A percentile compares a stretch with the other conserved stretches of the same genome.
Conservation (phyloP, 768 basidiomycete genomes). For the Trametes cingulata region DNA sequence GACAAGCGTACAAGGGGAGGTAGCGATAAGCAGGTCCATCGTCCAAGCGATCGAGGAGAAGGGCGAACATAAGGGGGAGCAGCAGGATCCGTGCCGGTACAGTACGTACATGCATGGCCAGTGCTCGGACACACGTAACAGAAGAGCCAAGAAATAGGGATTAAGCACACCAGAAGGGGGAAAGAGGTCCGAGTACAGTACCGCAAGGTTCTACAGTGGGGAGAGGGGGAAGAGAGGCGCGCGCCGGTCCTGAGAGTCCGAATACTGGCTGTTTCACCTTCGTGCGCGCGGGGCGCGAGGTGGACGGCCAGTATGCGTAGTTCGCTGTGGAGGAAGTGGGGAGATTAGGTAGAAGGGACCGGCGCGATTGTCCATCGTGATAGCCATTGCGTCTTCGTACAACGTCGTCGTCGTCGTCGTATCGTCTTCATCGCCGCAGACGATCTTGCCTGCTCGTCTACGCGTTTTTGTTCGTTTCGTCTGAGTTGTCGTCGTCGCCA, state of each 20-base stretch:
- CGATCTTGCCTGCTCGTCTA: not conserved
- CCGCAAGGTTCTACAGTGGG: no score
- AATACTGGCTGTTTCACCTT: no score
- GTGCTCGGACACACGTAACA: no score
- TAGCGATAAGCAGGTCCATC: not conserved
- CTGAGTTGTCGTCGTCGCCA: not conserved
- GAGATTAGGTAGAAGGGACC: no score
- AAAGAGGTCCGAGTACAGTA: not conserved
- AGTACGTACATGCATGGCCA: no score
- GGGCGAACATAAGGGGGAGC: not conserved
- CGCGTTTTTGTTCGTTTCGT: conserved; percentile 10
- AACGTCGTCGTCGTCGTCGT: not conserved
- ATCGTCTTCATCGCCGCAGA: not conserved
- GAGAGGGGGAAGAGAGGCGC: no score
- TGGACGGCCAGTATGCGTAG: no score
- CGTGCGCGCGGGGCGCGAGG: no score
- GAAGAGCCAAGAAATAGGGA: not conserved
- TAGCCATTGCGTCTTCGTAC: not conserved
- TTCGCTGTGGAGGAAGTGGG: no score
- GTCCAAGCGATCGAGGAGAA: not conserved
- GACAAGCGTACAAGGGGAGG: not conserved
- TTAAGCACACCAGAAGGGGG: not conserved
- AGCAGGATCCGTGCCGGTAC: no score
- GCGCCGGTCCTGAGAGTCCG: no score
- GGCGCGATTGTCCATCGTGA: not conserved